Evolutionary conservation across 1,284 basidiomycete species (phyloP).

Genomic region (Apiotrichum porosum): DNA sequence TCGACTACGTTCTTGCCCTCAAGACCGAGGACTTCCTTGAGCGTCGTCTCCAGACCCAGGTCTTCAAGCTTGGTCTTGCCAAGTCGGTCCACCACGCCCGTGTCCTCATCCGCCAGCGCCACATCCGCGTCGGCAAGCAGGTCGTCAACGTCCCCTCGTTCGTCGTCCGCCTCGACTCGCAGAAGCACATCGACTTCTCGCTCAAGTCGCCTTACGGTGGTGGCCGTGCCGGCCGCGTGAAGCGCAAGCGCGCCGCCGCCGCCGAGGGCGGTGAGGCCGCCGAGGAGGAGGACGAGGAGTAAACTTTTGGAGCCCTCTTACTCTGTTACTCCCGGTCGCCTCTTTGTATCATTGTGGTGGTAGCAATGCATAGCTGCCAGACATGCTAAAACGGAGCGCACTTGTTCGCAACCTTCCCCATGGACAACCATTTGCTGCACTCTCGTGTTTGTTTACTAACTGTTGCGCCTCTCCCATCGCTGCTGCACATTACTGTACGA

Average conservation of each 20-base stretch:
- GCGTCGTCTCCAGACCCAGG: conserved; percentile 96
- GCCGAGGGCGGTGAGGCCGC: conserved; percentile 91
- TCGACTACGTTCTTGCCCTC: conserved; percentile 98
- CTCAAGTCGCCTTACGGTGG: conserved; percentile 97
- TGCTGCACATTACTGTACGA: too few species aligned
- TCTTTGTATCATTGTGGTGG: conserved; percentile 23
- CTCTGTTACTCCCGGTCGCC: conserved; percentile 4
- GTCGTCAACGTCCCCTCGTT: conserved; percentile 99
- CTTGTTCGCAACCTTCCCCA: too few species aligned
- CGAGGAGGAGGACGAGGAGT: conserved; percentile 65
- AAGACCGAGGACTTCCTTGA: conserved; percentile 99
- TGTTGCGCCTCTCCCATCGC: too few species aligned
- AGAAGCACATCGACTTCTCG: conserved; percentile 99
- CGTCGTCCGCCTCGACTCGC: conserved; percentile 93
- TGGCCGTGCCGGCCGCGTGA: conserved; percentile 93
- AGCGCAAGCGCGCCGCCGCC: conserved; percentile 95
- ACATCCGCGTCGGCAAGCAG: conserved; percentile 88
- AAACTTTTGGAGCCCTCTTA: conserved; percentile 11
- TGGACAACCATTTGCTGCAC: too few species aligned
- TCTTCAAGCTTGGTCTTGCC: conserved; percentile 92
- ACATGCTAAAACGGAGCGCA: too few species aligned
- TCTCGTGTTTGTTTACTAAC: too few species aligned
- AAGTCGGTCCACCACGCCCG: conserved; percentile 99
- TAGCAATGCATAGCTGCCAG: conserved; percentile 22
- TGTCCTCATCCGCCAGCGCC: conserved; percentile 91